A percentile compares a stretch with the other conserved stretches of the same genome.
Evolutionary conservation across 192 early-diverging fungal species (phyloP).

Genomic region (Helicostylum pulchrum): DNA sequence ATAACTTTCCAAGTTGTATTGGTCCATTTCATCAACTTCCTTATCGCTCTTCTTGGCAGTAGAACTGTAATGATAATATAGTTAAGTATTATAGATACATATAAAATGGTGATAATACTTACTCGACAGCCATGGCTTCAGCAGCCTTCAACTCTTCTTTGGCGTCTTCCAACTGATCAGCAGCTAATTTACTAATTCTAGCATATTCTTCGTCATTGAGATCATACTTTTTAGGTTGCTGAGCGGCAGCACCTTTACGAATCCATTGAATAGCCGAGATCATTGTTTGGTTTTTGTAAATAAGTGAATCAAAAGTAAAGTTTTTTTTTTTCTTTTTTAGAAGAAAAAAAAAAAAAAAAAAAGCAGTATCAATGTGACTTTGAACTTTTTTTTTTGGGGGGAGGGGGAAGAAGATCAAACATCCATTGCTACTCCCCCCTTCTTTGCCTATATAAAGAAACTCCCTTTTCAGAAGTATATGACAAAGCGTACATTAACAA

Average conservation of each 20-base stretch:
- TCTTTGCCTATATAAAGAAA: neutral
- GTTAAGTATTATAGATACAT: too few species aligned
- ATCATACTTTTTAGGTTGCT: slow-evolving; percentile 74
- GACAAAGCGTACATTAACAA: neutral
- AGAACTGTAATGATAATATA: slow-evolving; percentile 1
- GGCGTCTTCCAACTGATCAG: slow-evolving; percentile 60
- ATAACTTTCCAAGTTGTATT: slow-evolving; percentile 94
- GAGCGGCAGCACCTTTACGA: slow-evolving; percentile 85
- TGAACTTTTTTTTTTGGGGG: neutral
- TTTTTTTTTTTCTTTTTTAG: slow-evolving; percentile 3
- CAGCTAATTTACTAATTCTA: slow-evolving; percentile 70
- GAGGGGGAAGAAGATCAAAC: too few species aligned
- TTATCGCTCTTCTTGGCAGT: slow-evolving; percentile 21
- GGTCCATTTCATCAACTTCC: slow-evolving; percentile 62
- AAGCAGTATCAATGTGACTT: slow-evolving; percentile 4
- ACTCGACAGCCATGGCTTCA: slow-evolving; percentile 37
- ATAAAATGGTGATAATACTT: neutral
- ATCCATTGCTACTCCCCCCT: neutral
- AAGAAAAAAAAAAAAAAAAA: slow-evolving; percentile 3
- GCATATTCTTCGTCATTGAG: slow-evolving; percentile 89
- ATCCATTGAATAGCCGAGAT: slow-evolving; percentile 94
- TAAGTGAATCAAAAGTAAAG: neutral
- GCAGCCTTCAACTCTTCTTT: slow-evolving; percentile 56
- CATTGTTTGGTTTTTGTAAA: slow-evolving; percentile 45
- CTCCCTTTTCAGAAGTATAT: neutral